Evolutionary conservation across 2,329 filamentous ascomycete species (phyloP).

Genomic region (Nectriaceae sp.): DNA sequence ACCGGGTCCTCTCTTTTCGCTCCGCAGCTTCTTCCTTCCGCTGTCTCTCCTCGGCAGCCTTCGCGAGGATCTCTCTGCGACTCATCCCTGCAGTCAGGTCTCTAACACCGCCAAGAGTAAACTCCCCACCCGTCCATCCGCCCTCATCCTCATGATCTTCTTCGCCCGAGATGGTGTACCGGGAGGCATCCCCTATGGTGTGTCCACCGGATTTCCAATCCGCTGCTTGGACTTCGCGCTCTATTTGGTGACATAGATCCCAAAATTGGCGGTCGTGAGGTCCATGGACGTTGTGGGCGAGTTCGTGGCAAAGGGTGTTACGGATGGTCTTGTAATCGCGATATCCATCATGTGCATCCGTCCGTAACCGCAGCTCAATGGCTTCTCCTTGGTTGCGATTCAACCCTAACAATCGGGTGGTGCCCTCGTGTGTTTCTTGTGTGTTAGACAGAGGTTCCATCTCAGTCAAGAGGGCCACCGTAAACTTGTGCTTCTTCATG

Average conservation of each 20-base stretch:
- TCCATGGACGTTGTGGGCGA: slow-evolving; percentile 87
- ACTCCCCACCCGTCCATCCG: slow-evolving; percentile 79
- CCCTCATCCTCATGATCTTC: slow-evolving; percentile 67
- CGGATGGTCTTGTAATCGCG: slow-evolving; percentile 90
- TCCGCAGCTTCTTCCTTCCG: slow-evolving; percentile 35
- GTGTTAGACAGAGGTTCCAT: slow-evolving; percentile 92
- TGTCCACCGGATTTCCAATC: slow-evolving; percentile 77
- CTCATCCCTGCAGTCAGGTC: slow-evolving; percentile 53
- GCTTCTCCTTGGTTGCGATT: slow-evolving; percentile 88
- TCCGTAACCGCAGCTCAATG: slow-evolving; percentile 88
- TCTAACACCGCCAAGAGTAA: slow-evolving; percentile 64
- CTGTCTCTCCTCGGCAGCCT: slow-evolving; percentile 39
- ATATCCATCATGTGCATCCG: slow-evolving; percentile 92
- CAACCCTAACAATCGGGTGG: slow-evolving; percentile 77
- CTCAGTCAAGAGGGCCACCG: slow-evolving; percentile 84
- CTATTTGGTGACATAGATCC: slow-evolving; percentile 84
- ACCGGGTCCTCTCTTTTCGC: no score
- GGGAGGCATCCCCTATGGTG: slow-evolving; percentile 64
- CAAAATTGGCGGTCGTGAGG: slow-evolving; percentile 88
- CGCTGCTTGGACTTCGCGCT: slow-evolving; percentile 77
- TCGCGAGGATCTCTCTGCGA: slow-evolving; percentile 73
- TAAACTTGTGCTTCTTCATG: slow-evolving; percentile 85
- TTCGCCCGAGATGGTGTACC: slow-evolving; percentile 55
- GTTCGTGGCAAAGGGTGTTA: slow-evolving; percentile 90
- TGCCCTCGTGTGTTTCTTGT: slow-evolving; percentile 66